Percentiles rank a stretch among this genome's conserved stretches.
Conservation (phyloP, 345 rosid genomes). For the Eucalyptus regnans region DNA sequence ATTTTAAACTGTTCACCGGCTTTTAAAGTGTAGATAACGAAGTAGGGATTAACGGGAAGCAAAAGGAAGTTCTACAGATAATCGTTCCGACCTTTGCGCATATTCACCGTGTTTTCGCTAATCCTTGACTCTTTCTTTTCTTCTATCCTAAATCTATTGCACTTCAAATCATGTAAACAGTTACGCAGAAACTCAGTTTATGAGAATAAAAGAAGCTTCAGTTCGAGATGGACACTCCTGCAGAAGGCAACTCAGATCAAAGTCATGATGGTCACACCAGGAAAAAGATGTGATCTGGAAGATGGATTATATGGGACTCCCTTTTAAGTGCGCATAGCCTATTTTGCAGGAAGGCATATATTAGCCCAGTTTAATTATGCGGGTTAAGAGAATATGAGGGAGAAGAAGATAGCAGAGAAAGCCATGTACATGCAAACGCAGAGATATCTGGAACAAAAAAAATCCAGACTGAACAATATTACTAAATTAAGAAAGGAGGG, state of each 20-base stretch:
- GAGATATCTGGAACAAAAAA: not conserved
- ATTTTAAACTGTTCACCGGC: not conserved
- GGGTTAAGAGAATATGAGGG: not conserved
- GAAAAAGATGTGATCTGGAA: not conserved
- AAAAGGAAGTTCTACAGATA: not conserved
- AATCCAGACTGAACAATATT: not conserved
- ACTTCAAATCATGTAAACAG: not conserved
- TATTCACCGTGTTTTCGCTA: not conserved
- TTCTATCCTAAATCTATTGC: not conserved
- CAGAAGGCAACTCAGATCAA: not conserved
- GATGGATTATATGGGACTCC: not conserved
- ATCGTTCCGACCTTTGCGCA: not conserved
- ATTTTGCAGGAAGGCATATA: not conserved
- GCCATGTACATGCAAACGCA: not conserved
- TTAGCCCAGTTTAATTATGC: not conserved
- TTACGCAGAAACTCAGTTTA: not conserved
- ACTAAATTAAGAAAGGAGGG: constrained; percentile 17
- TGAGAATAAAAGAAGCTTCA: not conserved
- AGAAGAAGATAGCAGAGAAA: not conserved
- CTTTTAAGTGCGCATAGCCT: not conserved
- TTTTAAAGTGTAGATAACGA: not conserved
- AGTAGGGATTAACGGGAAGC: not conserved
- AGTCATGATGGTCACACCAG: not conserved
- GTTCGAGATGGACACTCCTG: not conserved
- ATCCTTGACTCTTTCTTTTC: not conserved